Evolutionary conservation across 2,329 filamentous ascomycete species (phyloP).

Genomic region (Penicillium sp.): DNA sequence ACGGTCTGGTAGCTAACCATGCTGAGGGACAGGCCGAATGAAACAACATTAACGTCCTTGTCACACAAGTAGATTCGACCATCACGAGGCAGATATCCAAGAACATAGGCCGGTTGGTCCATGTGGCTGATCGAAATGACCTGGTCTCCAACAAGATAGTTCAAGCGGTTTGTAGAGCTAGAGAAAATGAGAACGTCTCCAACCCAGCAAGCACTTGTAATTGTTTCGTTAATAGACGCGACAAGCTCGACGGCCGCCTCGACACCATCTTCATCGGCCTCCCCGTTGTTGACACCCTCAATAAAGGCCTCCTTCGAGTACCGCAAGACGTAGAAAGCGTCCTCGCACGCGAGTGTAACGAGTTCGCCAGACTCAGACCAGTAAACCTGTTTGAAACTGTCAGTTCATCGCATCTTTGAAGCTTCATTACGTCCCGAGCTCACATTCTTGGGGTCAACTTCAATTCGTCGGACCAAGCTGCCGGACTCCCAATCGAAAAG

Average conservation of each 20-base stretch:
- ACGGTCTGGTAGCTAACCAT: slow-evolving; percentile 97
- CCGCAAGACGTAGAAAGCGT: slow-evolving; percentile 90
- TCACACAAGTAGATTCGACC: slow-evolving; percentile 93
- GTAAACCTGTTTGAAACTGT: slow-evolving; percentile 66
- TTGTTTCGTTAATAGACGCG: slow-evolving; percentile 89
- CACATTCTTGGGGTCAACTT: slow-evolving; percentile 67
- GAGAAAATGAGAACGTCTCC: slow-evolving; percentile 99
- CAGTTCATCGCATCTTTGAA: slow-evolving; percentile 9
- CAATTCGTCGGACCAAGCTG: slow-evolving; percentile 85
- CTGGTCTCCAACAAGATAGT: slow-evolving; percentile 97
- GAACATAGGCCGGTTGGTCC: slow-evolving; percentile 89
- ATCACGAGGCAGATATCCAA: slow-evolving; percentile 93
- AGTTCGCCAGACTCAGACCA: slow-evolving; percentile 98
- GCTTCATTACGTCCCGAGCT: slow-evolving; percentile 22
- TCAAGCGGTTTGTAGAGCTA: slow-evolving; percentile 91
- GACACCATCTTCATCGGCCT: slow-evolving; percentile 86
- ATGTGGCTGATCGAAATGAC: slow-evolving; percentile 98
- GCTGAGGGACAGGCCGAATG: slow-evolving; percentile 84
- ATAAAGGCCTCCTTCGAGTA: slow-evolving; percentile 89
- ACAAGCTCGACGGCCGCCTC: slow-evolving; percentile 96
- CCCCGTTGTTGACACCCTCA: slow-evolving; percentile 76
- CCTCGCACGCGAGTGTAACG: slow-evolving; percentile 88
- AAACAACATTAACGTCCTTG: slow-evolving; percentile 91
- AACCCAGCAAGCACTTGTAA: slow-evolving; percentile 95
- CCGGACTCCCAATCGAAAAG: slow-evolving; percentile 97